phyloP scores from a whole-genome alignment of 768 basidiomycete species.

The Boletus tomentosulus region DNA sequence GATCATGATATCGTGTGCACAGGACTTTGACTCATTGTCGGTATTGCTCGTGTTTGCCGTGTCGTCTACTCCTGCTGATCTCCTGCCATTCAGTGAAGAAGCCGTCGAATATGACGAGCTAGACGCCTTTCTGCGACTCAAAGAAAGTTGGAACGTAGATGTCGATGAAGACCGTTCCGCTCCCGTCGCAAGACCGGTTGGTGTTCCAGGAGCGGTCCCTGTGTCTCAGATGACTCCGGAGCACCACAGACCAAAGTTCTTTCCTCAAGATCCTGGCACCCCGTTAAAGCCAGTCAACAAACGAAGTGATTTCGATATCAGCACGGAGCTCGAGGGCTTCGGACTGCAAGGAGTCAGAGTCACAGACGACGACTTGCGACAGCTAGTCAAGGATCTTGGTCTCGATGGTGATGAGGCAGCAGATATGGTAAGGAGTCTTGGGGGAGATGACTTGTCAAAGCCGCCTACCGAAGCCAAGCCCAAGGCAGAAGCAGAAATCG shows the following conservation, averaged over 20 bases:
- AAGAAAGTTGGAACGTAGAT: constrained; percentile 60
- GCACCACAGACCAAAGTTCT: constrained; percentile 55
- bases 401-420: constrained; percentile 73
- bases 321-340: constrained; percentile 63
- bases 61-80: constrained; percentile 3
- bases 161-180: constrained; percentile 59
- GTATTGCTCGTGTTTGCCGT: constrained; percentile 22
- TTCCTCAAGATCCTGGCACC: constrained; percentile 41
- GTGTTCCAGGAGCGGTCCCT: constrained; percentile 73
- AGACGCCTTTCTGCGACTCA: constrained; percentile 63
- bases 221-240: constrained; percentile 82
- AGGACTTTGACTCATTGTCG: constrained; percentile 77
- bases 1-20: background rate
- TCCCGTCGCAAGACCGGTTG: constrained; percentile 58
- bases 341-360: constrained; percentile 76
- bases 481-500: constrained; percentile 5
- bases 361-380: constrained; percentile 68
- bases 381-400: constrained; percentile 71
- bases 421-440: constrained; percentile 66
- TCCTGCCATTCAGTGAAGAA: constrained; percentile 56
- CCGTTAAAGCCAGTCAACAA: constrained; percentile 58
- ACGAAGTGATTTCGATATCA: constrained; percentile 55
- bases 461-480: constrained; percentile 7
- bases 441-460: constrained; percentile 23
- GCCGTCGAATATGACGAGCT: constrained; percentile 79